These are phyloP conservation scores for Blastocystis sp. DNA, from an alignment of 352 stramenopile genomes.

Conservation along the genomic window DNA sequence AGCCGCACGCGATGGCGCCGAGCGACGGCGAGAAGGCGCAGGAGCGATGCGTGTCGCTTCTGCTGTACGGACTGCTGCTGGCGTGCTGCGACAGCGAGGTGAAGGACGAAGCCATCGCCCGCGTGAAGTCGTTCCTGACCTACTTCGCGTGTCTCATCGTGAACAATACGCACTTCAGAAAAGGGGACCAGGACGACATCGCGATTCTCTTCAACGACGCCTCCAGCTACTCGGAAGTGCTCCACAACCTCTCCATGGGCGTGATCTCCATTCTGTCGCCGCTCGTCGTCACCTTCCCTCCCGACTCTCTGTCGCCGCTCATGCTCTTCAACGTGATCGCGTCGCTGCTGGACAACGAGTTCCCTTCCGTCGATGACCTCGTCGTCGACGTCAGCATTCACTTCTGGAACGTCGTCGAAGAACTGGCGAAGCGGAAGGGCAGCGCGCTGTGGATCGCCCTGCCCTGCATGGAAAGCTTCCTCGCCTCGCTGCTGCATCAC, in stretches of 20 bases:
- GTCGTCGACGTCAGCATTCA: background rate
- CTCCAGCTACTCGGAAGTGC: background rate
- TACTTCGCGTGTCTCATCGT: conserved; percentile 3
- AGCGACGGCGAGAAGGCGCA: background rate
- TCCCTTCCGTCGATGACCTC: conserved; percentile 11
- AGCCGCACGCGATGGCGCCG: background rate
- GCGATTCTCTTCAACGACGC: background rate
- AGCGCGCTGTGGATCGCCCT: background rate
- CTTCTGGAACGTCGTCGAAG: conserved; percentile 9
- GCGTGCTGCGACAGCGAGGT: conserved; percentile 56
- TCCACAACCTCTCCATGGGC: background rate
- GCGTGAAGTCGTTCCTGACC: background rate
- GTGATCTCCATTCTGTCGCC: background rate
- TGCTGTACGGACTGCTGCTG: conserved; percentile 51
- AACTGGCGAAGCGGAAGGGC: background rate
- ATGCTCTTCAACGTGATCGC: background rate
- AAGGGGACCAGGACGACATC: background rate
- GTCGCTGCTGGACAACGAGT: conserved; percentile 26
- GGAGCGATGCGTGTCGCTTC: conserved; percentile 1
- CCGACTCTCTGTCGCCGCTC: background rate
- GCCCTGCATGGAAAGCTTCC: conserved; percentile 28
- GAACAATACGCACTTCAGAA: conserved; percentile 18
- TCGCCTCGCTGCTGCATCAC: background rate
- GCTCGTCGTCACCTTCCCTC: background rate
- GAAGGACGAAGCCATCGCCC: background rate